Evolutionary conservation across 352 stramenopile genomes (phyloP).

Genomic region (Globisporangium cederbergense): DNA sequence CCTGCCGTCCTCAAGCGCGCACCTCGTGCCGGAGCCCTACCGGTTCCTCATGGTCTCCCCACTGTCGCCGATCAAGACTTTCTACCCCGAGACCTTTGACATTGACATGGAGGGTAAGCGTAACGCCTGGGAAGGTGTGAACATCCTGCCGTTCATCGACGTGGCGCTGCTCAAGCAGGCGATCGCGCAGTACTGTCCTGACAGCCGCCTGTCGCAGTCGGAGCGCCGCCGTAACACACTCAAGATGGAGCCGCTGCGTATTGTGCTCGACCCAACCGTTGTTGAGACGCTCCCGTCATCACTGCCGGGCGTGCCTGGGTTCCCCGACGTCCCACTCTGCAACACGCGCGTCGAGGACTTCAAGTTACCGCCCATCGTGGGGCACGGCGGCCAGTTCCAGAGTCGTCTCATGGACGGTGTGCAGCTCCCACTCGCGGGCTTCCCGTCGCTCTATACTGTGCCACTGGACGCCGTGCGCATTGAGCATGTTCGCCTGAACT

Average conservation of each 20-base stretch:
- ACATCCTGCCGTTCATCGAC: constrained; percentile 99
- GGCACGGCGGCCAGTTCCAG: constrained; percentile 55
- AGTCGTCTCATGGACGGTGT: constrained; percentile 74
- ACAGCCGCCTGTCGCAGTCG: constrained; percentile 84
- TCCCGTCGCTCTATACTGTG: constrained; percentile 71
- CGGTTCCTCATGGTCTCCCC: constrained; percentile 94
- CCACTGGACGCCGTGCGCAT: constrained; percentile 51
- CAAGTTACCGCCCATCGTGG: constrained; percentile 40
- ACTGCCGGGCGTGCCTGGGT: constrained; percentile 51
- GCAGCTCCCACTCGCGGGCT: constrained; percentile 66
- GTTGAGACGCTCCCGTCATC: constrained; percentile 71
- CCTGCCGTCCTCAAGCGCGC: constrained; percentile 92
- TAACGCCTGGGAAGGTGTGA: constrained; percentile 99
- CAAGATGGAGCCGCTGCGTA: constrained; percentile 64
- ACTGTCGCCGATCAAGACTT: constrained; percentile 95
- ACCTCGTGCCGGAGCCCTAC: constrained; percentile 93
- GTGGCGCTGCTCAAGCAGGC: constrained; percentile 87
- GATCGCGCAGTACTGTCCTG: constrained; percentile 91
- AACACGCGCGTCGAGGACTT: constrained; percentile 64
- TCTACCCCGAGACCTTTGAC: constrained; percentile 87
- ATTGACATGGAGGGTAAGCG: constrained; percentile 88
- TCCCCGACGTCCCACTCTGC: constrained; percentile 63
- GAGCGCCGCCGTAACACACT: constrained; percentile 91
- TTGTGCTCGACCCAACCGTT: constrained; percentile 79
- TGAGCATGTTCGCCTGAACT: constrained; percentile 87